A percentile compares a stretch with the other conserved stretches of the same genome.
These are phyloP conservation scores for Beauveria asiatica DNA, from an alignment of 2,329 filamentous ascomycete genomes.

Conservation along the genomic window DNA sequence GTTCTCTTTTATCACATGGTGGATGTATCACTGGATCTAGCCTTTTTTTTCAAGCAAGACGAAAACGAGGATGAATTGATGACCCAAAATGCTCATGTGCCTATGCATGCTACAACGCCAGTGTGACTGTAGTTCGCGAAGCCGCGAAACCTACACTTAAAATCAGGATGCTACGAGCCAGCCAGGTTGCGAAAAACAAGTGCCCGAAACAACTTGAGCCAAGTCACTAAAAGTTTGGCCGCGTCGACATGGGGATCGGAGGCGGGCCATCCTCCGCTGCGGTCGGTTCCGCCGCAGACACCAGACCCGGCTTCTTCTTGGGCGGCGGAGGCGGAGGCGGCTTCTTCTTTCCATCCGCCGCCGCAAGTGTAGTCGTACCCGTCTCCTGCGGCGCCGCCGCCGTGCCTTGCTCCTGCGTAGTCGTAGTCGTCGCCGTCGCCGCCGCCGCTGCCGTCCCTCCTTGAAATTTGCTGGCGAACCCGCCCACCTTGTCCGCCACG, in stretches of 20 bases:
- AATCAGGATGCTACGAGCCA: not conserved
- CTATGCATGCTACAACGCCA: not conserved
- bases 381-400: not conserved
- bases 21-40: slow-evolving; percentile 4
- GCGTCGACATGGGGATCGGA: slow-evolving; percentile 44
- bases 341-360: slow-evolving; percentile 24
- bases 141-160: not conserved
- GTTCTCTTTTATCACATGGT: not conserved
- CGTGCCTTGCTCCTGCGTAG: not conserved
- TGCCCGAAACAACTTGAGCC: too few species aligned
- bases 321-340: slow-evolving; percentile 46
- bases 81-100: slow-evolving; percentile 1
- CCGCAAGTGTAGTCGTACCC: not conserved
- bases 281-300: slow-evolving; percentile 9
- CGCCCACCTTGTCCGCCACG: slow-evolving; percentile 31
- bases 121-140: not conserved
- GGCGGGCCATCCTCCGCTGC: slow-evolving; percentile 33
- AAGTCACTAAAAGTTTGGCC: slow-evolving; percentile 34
- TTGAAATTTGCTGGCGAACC: slow-evolving; percentile 14
- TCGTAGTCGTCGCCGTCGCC: not conserved
- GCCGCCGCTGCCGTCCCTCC: not conserved
- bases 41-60: not conserved
- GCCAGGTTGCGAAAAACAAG: too few species aligned
- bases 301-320: slow-evolving; percentile 42
- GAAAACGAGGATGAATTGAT: slow-evolving; percentile 8